Evolutionary conservation across 2,329 filamentous ascomycete species (phyloP).

Genomic region (Monilinia fructicola): DNA sequence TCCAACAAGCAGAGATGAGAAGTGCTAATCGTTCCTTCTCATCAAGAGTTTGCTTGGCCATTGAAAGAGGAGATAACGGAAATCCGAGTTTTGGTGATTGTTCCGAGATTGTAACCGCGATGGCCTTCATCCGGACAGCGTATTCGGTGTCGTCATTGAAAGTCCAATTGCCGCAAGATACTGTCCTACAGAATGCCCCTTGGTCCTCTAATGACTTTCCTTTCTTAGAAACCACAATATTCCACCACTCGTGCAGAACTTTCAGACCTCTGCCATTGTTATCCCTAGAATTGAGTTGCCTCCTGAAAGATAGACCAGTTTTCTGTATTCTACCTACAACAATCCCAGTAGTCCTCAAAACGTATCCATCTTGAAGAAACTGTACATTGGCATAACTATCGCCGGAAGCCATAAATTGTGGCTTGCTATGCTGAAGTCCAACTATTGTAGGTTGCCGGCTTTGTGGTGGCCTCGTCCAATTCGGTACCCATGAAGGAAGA

Average conservation of each 20-base stretch:
- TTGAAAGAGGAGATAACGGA: background rate
- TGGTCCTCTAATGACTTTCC: conserved; percentile 25
- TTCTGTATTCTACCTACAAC: conserved; percentile 31
- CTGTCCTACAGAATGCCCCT: conserved; percentile 29
- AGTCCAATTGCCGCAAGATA: conserved; percentile 35
- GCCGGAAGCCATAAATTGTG: conserved; percentile 31
- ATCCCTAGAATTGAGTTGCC: conserved; percentile 25
- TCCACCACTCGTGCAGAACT: conserved; percentile 36
- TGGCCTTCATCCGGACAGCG: conserved; percentile 28
- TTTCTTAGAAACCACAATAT: conserved; percentile 26
- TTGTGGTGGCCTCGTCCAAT: conserved; percentile 33
- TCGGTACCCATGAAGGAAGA: conserved; percentile 35
- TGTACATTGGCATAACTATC: conserved; percentile 24
- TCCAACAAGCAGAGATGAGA: conserved; percentile 30
- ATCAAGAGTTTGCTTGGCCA: conserved; percentile 1
- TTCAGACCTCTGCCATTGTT: conserved; percentile 27
- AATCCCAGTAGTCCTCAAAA: conserved; percentile 29
- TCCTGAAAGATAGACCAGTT: conserved; percentile 27
- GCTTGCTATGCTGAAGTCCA: conserved; percentile 33
- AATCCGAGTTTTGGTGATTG: conserved; percentile 14
- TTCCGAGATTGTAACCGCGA: conserved; percentile 26
- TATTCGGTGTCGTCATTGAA: conserved; percentile 27
- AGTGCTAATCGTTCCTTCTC: conserved; percentile 29
- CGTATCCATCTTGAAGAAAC: conserved; percentile 29
- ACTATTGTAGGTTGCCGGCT: conserved; percentile 26